Conservation (phyloP, 164 flowering plant genomes). For the Protea cynaroides region DNA sequence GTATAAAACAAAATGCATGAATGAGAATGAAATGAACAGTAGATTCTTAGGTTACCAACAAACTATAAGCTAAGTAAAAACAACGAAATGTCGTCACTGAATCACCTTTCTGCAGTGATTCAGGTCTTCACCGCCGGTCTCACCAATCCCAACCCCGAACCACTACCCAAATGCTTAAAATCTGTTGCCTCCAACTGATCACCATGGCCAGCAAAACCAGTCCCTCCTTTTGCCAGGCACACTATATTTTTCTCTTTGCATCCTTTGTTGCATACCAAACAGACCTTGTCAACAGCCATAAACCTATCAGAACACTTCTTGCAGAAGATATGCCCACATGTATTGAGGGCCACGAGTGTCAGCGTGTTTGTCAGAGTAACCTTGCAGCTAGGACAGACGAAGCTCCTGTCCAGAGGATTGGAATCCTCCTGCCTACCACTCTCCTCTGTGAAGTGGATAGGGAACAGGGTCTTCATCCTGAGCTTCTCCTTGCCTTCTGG, state of each 20-base stretch:
- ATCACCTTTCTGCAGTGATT: background rate
- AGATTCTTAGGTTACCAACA: too few species aligned
- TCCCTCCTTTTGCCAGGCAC: constrained; percentile 73
- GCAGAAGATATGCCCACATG: constrained; percentile 93
- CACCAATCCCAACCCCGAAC: constrained; percentile 78
- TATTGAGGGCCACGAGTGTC: constrained; percentile 66
- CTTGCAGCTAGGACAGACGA: constrained; percentile 89
- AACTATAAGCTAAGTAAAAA: too few species aligned
- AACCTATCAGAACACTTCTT: constrained; percentile 84
- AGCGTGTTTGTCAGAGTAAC: constrained; percentile 71
- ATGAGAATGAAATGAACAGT: too few species aligned
- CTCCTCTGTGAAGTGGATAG: constrained; percentile 67
- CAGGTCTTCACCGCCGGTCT: constrained; percentile 81
- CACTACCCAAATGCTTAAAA: constrained; percentile 95
- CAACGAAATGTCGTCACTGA: too few species aligned
- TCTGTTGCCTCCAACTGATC: constrained; percentile 75
- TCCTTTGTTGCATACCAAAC: constrained; percentile 62
- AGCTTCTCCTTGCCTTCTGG: constrained; percentile 95
- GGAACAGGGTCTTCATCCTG: constrained; percentile 75
- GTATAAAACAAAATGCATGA: too few species aligned
- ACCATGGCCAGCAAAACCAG: constrained; percentile 85
- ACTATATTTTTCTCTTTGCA: constrained; percentile 78
- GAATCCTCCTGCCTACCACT: constrained; percentile 35
- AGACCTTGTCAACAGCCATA: constrained; percentile 74
- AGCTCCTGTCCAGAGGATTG: constrained; percentile 35